Evolutionary conservation across 805 yeast species (phyloP).

Genomic region (Brettanomyces bruxellensis): DNA sequence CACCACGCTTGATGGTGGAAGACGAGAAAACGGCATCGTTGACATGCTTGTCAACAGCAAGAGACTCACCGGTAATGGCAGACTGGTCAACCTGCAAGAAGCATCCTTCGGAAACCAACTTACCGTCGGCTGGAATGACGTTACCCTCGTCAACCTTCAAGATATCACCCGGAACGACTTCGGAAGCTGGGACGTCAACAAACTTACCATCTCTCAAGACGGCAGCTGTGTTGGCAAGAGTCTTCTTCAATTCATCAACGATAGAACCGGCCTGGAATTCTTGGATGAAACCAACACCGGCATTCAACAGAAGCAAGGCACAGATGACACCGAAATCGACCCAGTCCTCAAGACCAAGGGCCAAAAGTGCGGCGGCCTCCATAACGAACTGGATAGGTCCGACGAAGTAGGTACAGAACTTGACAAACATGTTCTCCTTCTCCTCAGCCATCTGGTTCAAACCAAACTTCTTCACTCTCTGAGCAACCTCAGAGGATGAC

Average conservation of each 20-base stretch:
- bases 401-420: constrained; percentile 77
- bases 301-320: constrained; percentile 74
- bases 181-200: constrained; percentile 68
- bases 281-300: constrained; percentile 86
- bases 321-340: constrained; percentile 94
- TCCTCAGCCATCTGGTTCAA: constrained; percentile 86
- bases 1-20: constrained; percentile 87
- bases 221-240: constrained; percentile 77
- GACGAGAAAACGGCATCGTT: constrained; percentile 82
- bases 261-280: constrained; percentile 95
- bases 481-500: constrained; percentile 61
- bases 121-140: constrained; percentile 88
- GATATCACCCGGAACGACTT: constrained; percentile 91
- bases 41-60: constrained; percentile 79
- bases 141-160: constrained; percentile 86
- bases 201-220: constrained; percentile 74
- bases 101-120: constrained; percentile 71
- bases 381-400: constrained; percentile 95
- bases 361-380: constrained; percentile 93
- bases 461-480: constrained; percentile 85
- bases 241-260: constrained; percentile 88
- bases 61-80: constrained; percentile 89
- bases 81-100: constrained; percentile 86
- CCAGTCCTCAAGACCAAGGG: constrained; percentile 95
- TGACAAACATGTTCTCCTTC: constrained; percentile 63